Base-by-base conservation (phyloP, 1,284 basidiomycete species). In the Wolfiporia cocos region DNA sequence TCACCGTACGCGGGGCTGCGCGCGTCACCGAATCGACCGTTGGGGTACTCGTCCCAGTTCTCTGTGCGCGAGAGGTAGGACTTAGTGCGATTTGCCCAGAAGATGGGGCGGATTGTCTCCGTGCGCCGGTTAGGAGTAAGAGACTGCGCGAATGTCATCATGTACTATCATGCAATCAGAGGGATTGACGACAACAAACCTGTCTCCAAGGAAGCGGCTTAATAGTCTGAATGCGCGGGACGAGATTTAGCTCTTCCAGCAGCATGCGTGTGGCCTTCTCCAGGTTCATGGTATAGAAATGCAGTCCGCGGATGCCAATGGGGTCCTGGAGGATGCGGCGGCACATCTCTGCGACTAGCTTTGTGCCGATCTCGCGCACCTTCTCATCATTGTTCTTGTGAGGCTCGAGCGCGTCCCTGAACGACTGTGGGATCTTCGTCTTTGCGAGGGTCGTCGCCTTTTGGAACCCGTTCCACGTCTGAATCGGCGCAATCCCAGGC, bases 31-130 rank as follows among this genome's bases (percentile, higher is more conserved):
- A 96, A 99, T 50, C 95, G 88, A 51, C 95, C 96, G 63, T 99
- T 99, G 35, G 95, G 95, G 64, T 95, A 99, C 66, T 99, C 96
- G 64, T 99, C 95, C 95, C 95, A 99, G 58, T 93, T 89, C 61
- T 92, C 89, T 18, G 92, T 95, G 39, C 93, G 84, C 12, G 89
- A 89, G 32, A 95, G 71, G 62, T 95, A 95, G 3, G 91, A 95
- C 59, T 91, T 86, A 34, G 90, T 78, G 33, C 92, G 76, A 67
- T 97, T 95, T 17, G 92, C 90, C 92, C 90, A 93, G 70, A 93
- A 96, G 58, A 97, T 96, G 3, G 93, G 93, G 35, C 93, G 83
- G 52, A 94, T 96, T 31, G 77, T 86, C 66, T 97, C 93, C 52
- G 79, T 70, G 36, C 93, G 82, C 45, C 93, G 77, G 57, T 76